A percentile compares a stretch with the other conserved stretches of the same genome.
These are phyloP conservation scores for Rhipidocladum racemiflorum DNA, from an alignment of 176 grass and related monocot genomes.

Conservation along the genomic window DNA sequence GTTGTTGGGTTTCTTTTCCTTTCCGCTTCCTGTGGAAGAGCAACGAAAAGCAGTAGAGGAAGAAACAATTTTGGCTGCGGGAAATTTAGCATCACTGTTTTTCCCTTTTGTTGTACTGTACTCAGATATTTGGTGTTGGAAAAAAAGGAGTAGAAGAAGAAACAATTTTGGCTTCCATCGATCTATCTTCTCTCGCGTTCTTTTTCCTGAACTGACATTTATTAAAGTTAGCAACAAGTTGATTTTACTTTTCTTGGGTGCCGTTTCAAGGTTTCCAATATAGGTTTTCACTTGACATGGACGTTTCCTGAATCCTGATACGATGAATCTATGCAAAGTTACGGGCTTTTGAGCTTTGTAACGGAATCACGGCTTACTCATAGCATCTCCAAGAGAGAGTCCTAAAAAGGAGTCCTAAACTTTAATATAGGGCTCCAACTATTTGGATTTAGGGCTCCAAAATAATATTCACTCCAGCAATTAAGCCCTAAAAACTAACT, in stretches of 20 bases:
- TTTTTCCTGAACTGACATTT: neutral
- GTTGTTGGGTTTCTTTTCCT: neutral
- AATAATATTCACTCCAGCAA: no score
- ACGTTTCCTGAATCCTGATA: conserved; percentile 14
- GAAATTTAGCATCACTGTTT: neutral
- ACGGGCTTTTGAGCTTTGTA: conserved; percentile 16
- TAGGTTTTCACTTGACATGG: conserved; percentile 20
- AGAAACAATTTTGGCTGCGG: no score
- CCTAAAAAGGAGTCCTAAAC: no score
- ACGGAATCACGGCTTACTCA: neutral
- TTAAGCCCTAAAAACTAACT: no score
- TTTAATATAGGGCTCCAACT: no score
- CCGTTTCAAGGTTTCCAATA: conserved; percentile 1
- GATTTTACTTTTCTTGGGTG: neutral
- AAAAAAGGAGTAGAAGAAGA: neutral
- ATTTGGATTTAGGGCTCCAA: no score
- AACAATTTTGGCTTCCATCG: neutral
- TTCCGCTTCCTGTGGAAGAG: neutral
- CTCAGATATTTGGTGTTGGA: neutral
- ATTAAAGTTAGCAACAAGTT: conserved; percentile 24
- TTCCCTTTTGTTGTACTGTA: neutral
- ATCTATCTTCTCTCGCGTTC: neutral
- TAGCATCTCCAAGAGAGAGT: no score
- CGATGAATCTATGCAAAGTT: conserved; percentile 25
- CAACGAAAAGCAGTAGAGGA: no score